phyloP scores from a whole-genome alignment of 2,329 filamentous ascomycete species.

The Pseudocercospora musae region DNA sequence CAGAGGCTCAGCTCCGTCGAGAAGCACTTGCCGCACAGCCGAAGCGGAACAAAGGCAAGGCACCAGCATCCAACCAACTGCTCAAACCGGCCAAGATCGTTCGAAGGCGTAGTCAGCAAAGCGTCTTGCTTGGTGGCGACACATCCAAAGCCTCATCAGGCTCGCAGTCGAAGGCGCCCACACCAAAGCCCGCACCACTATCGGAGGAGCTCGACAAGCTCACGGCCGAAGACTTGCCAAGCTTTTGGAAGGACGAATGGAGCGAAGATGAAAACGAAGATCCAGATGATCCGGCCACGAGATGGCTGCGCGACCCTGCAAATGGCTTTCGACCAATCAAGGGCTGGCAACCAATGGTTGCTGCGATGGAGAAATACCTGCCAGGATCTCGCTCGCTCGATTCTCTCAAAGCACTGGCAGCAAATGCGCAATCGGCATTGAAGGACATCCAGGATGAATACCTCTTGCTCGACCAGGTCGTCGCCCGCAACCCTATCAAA shows the following conservation, averaged over 20 bases:
- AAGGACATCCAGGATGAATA: constrained; percentile 59
- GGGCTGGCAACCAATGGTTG: constrained; percentile 42
- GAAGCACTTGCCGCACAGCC: constrained; percentile 16
- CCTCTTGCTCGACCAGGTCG: constrained; percentile 52
- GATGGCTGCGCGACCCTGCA: constrained; percentile 35
- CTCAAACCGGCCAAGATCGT: constrained; percentile 9
- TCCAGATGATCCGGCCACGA: constrained; percentile 37
- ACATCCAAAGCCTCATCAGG: constrained; percentile 19
- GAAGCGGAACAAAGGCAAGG: constrained; percentile 12
- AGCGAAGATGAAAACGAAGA: constrained; percentile 24
- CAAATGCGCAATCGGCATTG: constrained; percentile 53
- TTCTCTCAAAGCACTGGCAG: constrained; percentile 55
- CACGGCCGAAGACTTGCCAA: constrained; percentile 29
- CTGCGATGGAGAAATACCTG: constrained; percentile 42
- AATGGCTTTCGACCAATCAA: constrained; percentile 40
- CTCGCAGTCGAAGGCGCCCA: constrained; percentile 28
- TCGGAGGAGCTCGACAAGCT: constrained; percentile 34
- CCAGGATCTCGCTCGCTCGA: constrained; percentile 46
- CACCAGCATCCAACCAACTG: not conserved
- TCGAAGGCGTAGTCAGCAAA: constrained; percentile 15
- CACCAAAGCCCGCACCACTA: constrained; percentile 33
- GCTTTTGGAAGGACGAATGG: constrained; percentile 28
- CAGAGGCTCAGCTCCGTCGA: constrained; percentile 25
- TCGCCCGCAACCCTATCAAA: constrained; percentile 43
- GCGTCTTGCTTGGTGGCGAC: not conserved